A percentile compares a stretch with the other conserved stretches of the same genome.
These are phyloP conservation scores for Mortierella sp. DNA, from an alignment of 371 early-diverging fungal genomes.

Conservation along the genomic window DNA sequence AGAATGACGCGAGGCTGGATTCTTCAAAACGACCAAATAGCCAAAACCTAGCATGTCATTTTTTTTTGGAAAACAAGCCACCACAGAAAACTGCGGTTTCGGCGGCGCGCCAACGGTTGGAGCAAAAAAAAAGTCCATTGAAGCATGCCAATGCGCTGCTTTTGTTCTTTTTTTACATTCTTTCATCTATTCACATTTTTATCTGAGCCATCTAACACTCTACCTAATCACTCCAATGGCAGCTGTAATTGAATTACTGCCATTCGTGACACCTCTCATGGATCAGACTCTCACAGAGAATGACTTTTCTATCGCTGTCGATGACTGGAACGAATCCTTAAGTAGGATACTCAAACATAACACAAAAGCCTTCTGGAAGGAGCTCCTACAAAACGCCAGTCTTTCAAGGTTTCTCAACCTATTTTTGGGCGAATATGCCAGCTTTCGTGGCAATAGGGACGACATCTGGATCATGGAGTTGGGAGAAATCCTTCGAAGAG, in stretches of 20 bases:
- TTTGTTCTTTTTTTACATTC: not conserved
- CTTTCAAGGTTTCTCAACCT: conserved; percentile 40
- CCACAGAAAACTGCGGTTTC: conserved; percentile 31
- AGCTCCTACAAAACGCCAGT: conserved; percentile 25
- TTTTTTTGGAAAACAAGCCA: not conserved
- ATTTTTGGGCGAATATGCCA: conserved; percentile 48
- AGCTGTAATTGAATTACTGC: conserved; percentile 32
- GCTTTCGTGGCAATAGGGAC: conserved; percentile 36
- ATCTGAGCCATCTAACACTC: not conserved
- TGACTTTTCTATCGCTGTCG: conserved; percentile 53
- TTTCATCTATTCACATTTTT: not conserved
- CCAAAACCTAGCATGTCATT: too few relatives aligned
- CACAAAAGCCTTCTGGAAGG: conserved; percentile 43
- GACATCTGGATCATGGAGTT: conserved; percentile 49
- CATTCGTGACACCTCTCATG: conserved; percentile 44
- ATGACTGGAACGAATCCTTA: conserved; percentile 52
- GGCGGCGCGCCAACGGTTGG: conserved; percentile 12
- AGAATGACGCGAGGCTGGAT: not conserved
- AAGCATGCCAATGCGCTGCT: not conserved
- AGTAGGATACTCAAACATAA: conserved; percentile 42
- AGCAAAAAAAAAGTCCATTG: conserved; percentile 12
- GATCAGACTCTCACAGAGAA: conserved; percentile 40
- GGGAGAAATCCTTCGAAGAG: conserved; percentile 45
- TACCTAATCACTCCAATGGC: conserved; percentile 2
- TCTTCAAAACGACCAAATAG: not conserved